These are phyloP conservation scores for Vanrija pseudolonga DNA, from an alignment of 1,284 basidiomycete genomes.

Conservation along the genomic window DNA sequence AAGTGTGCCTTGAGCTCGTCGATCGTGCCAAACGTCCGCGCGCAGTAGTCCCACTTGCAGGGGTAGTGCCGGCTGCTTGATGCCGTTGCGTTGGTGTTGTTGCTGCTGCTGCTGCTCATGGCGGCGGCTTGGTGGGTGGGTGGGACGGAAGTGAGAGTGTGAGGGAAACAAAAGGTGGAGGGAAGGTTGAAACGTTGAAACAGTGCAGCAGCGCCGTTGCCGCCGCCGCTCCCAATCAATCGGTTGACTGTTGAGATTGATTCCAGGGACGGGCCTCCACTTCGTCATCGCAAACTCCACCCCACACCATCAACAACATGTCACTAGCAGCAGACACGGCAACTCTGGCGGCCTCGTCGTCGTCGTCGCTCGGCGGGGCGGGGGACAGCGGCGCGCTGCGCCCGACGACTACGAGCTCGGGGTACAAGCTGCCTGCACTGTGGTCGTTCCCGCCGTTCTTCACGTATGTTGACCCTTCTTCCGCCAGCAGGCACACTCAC, in stretches of 20 bases:
- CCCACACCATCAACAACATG: background rate
- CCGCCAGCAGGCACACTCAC: too few relatives aligned
- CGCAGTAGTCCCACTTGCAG: conserved; percentile 18
- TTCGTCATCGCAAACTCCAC: too few relatives aligned
- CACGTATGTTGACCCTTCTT: conserved; percentile 49
- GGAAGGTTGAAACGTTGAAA: background rate
- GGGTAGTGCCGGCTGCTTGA: background rate
- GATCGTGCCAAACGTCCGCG: conserved; percentile 3
- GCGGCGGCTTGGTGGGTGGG: background rate
- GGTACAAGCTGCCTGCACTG: conserved; percentile 51
- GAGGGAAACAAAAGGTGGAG: background rate
- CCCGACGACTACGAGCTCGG: conserved; percentile 24
- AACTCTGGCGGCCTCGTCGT: too few relatives aligned
- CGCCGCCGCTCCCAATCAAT: too few relatives aligned
- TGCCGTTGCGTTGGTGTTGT: too few relatives aligned
- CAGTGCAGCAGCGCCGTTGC: too few relatives aligned
- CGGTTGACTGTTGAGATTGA: too few relatives aligned
- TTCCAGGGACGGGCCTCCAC: too few relatives aligned
- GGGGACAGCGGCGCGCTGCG: conserved; percentile 11
- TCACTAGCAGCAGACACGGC: too few relatives aligned
- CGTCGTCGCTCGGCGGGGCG: too few relatives aligned
- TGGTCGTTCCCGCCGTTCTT: conserved; percentile 58
- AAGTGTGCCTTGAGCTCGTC: conserved; percentile 6
- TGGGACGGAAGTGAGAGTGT: background rate
- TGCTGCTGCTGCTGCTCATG: background rate